phyloP scores from a whole-genome alignment of 73 alveolate genomes.

The Paramecium caudatum region DNA sequence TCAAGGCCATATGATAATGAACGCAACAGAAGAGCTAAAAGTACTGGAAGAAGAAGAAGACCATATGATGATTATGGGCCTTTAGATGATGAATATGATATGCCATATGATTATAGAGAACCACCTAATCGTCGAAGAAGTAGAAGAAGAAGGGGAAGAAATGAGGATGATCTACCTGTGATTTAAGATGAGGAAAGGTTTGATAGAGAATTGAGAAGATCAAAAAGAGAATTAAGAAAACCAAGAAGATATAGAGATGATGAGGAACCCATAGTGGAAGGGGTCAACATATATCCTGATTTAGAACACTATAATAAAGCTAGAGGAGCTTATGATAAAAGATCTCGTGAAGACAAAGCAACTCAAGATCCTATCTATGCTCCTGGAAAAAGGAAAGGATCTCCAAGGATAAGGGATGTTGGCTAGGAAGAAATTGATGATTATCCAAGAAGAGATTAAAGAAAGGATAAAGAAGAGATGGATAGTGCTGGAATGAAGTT shows the following conservation, averaged over 20 bases:
- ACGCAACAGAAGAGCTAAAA: neutral
- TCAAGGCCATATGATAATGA: neutral
- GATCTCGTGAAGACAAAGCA: slow-evolving; percentile 36
- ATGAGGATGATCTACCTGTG: neutral
- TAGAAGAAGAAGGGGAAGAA: neutral
- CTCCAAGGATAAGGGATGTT: neutral
- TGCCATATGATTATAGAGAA: neutral
- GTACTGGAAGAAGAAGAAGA: neutral
- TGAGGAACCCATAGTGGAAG: slow-evolving; percentile 5
- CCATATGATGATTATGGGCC: too few species aligned
- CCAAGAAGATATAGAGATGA: slow-evolving; percentile 6
- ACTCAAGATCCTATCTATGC: neutral
- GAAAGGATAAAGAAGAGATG: neutral
- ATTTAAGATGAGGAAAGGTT: neutral
- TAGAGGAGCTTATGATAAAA: slow-evolving; percentile 8
- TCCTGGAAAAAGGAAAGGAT: neutral
- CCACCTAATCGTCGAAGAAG: neutral
- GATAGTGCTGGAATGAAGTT: slow-evolving; percentile 41
- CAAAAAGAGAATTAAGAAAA: neutral
- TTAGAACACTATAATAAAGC: neutral
- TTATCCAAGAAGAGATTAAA: neutral
- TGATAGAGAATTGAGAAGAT: neutral
- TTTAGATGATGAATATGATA: slow-evolving; percentile 43
- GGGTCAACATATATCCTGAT: slow-evolving; percentile 43
- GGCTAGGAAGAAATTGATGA: slow-evolving; percentile 47